phyloP scores from a whole-genome alignment of 2,329 filamentous ascomycete species.

The Trichoderma aggressivum region DNA sequence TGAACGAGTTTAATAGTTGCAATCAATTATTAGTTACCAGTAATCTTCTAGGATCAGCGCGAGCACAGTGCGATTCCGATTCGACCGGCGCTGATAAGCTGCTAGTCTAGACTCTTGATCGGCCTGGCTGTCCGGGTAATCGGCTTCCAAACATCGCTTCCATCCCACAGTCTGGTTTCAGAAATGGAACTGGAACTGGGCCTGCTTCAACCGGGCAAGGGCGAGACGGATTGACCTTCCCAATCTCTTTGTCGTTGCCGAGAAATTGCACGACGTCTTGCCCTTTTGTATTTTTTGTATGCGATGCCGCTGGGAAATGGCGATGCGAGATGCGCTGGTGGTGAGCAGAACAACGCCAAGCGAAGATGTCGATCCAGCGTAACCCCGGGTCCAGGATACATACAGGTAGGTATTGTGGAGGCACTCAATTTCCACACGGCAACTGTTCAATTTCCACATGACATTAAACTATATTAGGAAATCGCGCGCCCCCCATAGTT shows the following conservation, averaged over 20 bases:
- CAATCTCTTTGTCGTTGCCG: slow-evolving; percentile 1
- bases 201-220: slow-evolving; percentile 8
- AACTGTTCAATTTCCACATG: too few relatives aligned
- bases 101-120: slow-evolving; percentile 12
- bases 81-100: slow-evolving; percentile 5
- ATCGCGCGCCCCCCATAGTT: too few relatives aligned
- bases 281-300: not conserved
- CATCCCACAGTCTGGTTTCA: slow-evolving; percentile 15
- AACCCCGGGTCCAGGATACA: too few relatives aligned
- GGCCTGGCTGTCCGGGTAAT: slow-evolving; percentile 16
- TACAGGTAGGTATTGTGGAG: too few relatives aligned
- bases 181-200: slow-evolving; percentile 9
- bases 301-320: not conserved
- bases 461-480: too few relatives aligned
- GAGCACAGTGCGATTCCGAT: not conserved
- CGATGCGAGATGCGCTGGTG: not conserved
- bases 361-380: not conserved
- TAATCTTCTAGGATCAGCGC: not conserved
- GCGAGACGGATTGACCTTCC: slow-evolving; percentile 2
- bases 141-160: slow-evolving; percentile 10
- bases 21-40: not conserved
- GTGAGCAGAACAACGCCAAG: not conserved
- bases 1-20: not conserved
- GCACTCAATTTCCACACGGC: too few relatives aligned
- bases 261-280: not conserved